These are phyloP conservation scores for Lasiosphaeria miniovina DNA, from an alignment of 495 filamentous ascomycete genomes.

Conservation along the genomic window DNA sequence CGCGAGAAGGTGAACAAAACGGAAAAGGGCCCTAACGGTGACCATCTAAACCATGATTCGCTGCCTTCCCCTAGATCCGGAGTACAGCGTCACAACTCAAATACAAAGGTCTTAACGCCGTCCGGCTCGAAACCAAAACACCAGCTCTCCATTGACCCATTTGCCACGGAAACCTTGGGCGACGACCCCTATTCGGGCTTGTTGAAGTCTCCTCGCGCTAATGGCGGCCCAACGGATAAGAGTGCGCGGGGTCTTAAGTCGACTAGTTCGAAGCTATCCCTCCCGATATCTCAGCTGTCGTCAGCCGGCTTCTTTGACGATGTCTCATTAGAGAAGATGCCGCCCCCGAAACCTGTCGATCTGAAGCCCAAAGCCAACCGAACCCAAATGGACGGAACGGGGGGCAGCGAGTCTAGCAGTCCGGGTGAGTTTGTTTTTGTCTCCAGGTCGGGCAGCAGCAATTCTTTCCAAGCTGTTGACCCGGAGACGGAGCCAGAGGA, in stretches of 20 bases:
- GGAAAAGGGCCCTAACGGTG: conserved; percentile 6
- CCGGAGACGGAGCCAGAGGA: conserved; percentile 35
- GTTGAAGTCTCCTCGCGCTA: conserved; percentile 33
- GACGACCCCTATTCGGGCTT: conserved; percentile 31
- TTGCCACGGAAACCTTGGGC: conserved; percentile 20
- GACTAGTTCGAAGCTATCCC: conserved; percentile 31
- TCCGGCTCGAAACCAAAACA: conserved; percentile 36
- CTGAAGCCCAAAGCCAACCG: conserved; percentile 21
- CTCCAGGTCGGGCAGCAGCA: conserved; percentile 20
- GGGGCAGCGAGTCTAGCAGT: conserved; percentile 15
- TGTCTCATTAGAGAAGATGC: conserved; percentile 36
- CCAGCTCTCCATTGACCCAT: conserved; percentile 39
- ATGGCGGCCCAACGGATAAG: conserved; percentile 31
- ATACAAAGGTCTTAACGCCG: conserved; percentile 40
- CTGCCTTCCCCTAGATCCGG: conserved; percentile 15
- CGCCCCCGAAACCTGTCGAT: conserved; percentile 28
- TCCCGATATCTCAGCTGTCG: conserved; percentile 39
- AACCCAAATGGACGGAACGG: conserved; percentile 18
- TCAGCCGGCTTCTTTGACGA: conserved; percentile 35
- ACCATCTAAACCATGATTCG: conserved; percentile 16
- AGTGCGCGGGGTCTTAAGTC: conserved; percentile 33
- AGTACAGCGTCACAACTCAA: conserved; percentile 43
- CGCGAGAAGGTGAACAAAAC: neutral
- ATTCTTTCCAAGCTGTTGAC: conserved; percentile 14
- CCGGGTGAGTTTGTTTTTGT: conserved; percentile 14